phyloP scores from a whole-genome alignment of 768 basidiomycete genomes.

The Auriscalpium microsporum region DNA sequence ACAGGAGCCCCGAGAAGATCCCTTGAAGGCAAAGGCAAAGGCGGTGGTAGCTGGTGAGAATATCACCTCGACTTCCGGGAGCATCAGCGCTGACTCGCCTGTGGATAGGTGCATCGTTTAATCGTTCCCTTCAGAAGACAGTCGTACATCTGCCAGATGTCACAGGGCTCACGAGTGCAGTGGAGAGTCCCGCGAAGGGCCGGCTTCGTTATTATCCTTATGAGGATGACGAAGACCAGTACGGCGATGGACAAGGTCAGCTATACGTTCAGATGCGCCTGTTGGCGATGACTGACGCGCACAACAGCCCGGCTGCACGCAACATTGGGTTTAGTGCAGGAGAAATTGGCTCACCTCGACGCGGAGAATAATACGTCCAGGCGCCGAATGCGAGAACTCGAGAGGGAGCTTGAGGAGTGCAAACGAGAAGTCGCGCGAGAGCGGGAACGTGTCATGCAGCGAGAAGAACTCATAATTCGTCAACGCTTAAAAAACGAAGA shows the following conservation, averaged over 20 bases:
- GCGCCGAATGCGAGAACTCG: slow-evolving; percentile 77
- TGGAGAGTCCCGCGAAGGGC: slow-evolving; percentile 61
- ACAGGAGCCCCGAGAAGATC: slow-evolving; percentile 1
- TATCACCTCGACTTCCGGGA: background rate
- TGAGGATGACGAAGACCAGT: slow-evolving; percentile 33
- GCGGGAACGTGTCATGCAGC: slow-evolving; percentile 53
- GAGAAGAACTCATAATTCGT: slow-evolving; percentile 37
- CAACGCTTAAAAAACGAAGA: slow-evolving; percentile 9
- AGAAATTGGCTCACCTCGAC: slow-evolving; percentile 65
- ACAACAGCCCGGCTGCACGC: slow-evolving; percentile 49
- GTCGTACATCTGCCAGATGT: slow-evolving; percentile 74
- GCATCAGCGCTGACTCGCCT: too few species aligned
- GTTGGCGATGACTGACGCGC: background rate
- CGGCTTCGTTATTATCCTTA: slow-evolving; percentile 44
- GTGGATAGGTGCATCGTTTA: too few species aligned
- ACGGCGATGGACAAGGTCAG: slow-evolving; percentile 59
- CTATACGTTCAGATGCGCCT: background rate
- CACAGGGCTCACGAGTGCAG: slow-evolving; percentile 73
- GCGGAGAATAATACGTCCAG: slow-evolving; percentile 77
- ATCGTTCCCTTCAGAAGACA: too few species aligned
- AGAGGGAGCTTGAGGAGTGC: slow-evolving; percentile 77
- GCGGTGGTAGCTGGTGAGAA: background rate
- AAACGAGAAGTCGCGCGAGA: slow-evolving; percentile 71
- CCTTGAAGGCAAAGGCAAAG: background rate
- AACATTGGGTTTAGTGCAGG: slow-evolving; percentile 55